phyloP scores from a whole-genome alignment of 2,329 filamentous ascomycete genomes.

The Lachnum nothofagi region DNA sequence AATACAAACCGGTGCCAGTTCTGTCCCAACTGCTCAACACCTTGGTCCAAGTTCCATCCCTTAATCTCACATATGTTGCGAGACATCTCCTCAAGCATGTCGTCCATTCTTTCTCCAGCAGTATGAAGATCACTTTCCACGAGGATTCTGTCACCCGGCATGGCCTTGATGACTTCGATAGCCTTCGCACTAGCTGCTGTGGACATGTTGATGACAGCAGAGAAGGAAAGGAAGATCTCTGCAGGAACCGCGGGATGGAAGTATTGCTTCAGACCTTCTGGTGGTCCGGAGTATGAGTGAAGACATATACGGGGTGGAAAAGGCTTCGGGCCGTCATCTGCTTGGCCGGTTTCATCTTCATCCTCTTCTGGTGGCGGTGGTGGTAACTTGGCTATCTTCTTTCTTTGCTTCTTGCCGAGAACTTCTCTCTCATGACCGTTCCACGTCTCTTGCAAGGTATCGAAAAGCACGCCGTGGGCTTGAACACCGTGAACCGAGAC shows the following conservation, averaged over 20 bases:
- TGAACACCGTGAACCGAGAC: conserved; percentile 67
- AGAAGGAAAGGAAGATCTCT: conserved; percentile 84
- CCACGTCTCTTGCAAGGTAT: conserved; percentile 62
- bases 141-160: conserved; percentile 74
- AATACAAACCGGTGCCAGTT: conserved; percentile 72
- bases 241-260: conserved; percentile 66
- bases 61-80: conserved; percentile 73
- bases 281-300: conserved; percentile 82
- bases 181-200: conserved; percentile 41
- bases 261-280: conserved; percentile 73
- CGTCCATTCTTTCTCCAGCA: conserved; percentile 78
- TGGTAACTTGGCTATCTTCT: conserved; percentile 39
- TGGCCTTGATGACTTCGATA: conserved; percentile 60
- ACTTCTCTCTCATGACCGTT: conserved; percentile 62
- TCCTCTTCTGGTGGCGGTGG: conserved; percentile 31
- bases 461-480: conserved; percentile 57
- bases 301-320: conserved; percentile 88
- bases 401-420: conserved; percentile 54
- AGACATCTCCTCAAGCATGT: conserved; percentile 66
- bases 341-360: conserved; percentile 24
- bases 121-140: conserved; percentile 86
- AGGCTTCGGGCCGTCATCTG: conserved; percentile 44
- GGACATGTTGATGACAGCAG: conserved; percentile 72
- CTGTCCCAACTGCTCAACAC: conserved; percentile 58
- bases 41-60: conserved; percentile 69